Evolutionary conservation across 2,329 filamentous ascomycete species (phyloP).

Genomic region (Phyllosticta paracitricarpa): DNA sequence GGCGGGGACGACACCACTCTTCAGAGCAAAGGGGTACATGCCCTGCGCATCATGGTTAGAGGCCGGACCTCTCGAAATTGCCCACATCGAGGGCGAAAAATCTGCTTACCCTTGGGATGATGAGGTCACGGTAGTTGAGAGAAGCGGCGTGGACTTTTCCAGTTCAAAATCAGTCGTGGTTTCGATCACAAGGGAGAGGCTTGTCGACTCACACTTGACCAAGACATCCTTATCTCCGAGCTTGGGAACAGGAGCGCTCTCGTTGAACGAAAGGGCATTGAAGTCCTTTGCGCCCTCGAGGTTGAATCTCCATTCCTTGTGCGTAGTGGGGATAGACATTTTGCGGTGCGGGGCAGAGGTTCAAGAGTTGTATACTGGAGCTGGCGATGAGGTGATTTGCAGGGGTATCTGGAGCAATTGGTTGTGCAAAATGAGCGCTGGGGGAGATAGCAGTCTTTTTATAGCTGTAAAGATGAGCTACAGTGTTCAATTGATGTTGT

Average conservation of each 20-base stretch:
- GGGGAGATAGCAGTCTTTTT: not conserved
- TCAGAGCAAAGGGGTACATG: conserved; percentile 28
- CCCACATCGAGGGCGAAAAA: not conserved
- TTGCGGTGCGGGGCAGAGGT: not conserved
- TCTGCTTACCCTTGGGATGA: conserved; percentile 29
- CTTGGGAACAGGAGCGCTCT: conserved; percentile 44
- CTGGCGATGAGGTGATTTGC: not conserved
- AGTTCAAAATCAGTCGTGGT: not conserved
- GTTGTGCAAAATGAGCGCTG: no score
- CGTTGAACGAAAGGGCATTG: conserved; percentile 49
- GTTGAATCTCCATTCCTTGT: conserved; percentile 48
- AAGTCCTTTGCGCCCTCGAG: conserved; percentile 43
- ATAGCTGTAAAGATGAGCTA: not conserved
- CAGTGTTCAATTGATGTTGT: not conserved
- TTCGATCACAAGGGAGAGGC: no score
- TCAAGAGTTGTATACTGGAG: not conserved
- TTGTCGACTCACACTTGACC: conserved; percentile 44
- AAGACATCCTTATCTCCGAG: conserved; percentile 63
- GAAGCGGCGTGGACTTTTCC: conserved; percentile 36
- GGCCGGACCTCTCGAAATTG: no score
- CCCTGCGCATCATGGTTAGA: not conserved
- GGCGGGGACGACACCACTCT: conserved; percentile 33
- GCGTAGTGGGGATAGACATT: conserved; percentile 29
- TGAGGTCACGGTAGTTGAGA: conserved; percentile 41
- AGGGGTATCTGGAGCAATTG: not conserved